Evolutionary conservation across 768 basidiomycete species (phyloP).

Genomic region (Dentipellis sp.): DNA sequence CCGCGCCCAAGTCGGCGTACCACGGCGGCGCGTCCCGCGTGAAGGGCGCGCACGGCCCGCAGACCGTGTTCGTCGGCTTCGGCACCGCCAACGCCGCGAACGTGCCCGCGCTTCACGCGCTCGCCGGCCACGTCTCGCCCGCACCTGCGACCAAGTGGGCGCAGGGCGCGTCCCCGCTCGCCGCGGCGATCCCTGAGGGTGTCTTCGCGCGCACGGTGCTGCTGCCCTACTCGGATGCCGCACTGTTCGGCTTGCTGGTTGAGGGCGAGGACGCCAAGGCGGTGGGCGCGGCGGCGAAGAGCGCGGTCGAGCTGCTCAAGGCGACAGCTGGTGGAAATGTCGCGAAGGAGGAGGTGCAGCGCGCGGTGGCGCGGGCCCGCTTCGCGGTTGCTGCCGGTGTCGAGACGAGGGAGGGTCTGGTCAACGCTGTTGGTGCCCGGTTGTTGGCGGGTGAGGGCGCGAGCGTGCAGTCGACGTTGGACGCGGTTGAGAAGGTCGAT

Average conservation of each 20-base stretch:
- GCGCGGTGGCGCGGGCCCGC: conserved; percentile 82
- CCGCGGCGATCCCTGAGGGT: conserved; percentile 46
- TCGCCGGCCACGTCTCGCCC: conserved; percentile 75
- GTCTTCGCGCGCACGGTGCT: conserved; percentile 66
- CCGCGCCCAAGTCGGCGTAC: conserved; percentile 38
- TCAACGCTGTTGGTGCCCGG: conserved; percentile 53
- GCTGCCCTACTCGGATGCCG: conserved; percentile 87
- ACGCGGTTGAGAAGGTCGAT: conserved; percentile 63
- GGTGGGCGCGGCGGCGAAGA: conserved; percentile 60
- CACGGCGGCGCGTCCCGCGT: conserved; percentile 86
- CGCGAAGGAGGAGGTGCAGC: conserved; percentile 63
- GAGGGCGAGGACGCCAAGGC: conserved; percentile 54
- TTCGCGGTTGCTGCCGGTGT: conserved; percentile 64
- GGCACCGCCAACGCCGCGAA: conserved; percentile 61
- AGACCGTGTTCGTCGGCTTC: conserved; percentile 84
- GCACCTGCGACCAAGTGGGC: conserved; percentile 83
- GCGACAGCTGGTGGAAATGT: conserved; percentile 32
- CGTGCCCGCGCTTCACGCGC: conserved; percentile 64
- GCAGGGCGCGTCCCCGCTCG: conserved; percentile 58
- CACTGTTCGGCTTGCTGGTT: conserved; percentile 76
- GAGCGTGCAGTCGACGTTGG: conserved; percentile 53
- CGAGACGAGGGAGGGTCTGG: conserved; percentile 64
- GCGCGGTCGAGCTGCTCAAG: conserved; percentile 60
- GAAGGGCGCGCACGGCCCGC: conserved; percentile 43
- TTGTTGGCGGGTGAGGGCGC: conserved; percentile 50